Percentiles rank a stretch among this genome's conserved stretches.
Evolutionary conservation across 257 asterid species (phyloP).

Genomic region (Solanum ahanhuiri): DNA sequence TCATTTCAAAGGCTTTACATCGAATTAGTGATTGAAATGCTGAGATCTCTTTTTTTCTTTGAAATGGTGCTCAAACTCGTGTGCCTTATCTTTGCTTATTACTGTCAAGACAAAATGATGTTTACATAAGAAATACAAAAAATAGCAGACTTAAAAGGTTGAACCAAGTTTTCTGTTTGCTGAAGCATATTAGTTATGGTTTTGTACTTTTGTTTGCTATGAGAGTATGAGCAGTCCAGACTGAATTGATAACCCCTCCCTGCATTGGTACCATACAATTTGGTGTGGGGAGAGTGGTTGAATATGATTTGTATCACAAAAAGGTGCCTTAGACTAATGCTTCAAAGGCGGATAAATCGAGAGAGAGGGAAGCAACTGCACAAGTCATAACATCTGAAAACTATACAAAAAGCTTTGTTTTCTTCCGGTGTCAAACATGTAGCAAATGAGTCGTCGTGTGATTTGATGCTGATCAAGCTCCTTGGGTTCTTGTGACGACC

Average conservation of each 20-base stretch:
- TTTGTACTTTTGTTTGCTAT: background rate
- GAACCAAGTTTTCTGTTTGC: background rate
- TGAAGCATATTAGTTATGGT: background rate
- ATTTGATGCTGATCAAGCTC: background rate
- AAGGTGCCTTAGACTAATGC: background rate
- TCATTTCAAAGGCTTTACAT: background rate
- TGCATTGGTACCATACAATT: background rate
- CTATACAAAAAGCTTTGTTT: background rate
- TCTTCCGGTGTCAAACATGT: background rate
- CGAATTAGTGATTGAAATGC: background rate
- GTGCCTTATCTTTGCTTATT: background rate
- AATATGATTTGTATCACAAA: background rate
- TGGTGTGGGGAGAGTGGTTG: background rate
- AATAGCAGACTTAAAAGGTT: background rate
- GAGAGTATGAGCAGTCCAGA: background rate
- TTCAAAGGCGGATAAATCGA: background rate
- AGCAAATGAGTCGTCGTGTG: background rate
- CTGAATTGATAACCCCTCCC: background rate
- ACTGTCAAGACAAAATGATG: background rate
- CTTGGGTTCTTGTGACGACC: constrained; percentile 28
- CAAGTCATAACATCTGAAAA: background rate
- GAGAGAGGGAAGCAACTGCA: background rate
- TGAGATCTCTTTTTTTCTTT: background rate
- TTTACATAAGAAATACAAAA: background rate
- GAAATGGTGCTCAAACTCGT: background rate